phyloP scores from a whole-genome alignment of 495 filamentous ascomycete species.

The Hypoxylon crocopeplum region DNA sequence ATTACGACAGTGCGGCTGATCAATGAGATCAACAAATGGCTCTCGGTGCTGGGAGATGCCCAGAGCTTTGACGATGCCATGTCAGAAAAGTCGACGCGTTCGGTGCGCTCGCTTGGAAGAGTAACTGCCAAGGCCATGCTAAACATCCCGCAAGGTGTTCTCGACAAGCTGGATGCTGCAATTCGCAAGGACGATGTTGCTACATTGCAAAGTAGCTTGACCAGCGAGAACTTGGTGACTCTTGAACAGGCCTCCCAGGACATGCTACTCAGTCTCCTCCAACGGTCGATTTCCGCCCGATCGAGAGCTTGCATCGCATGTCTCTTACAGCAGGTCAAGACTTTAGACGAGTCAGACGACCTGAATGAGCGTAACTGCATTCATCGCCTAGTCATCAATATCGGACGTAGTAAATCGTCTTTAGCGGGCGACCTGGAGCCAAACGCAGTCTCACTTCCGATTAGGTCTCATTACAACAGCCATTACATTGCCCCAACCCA shows the following conservation, averaged over 20 bases:
- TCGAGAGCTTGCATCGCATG: constrained; percentile 71
- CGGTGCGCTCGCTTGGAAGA: constrained; percentile 72
- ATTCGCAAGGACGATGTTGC: constrained; percentile 75
- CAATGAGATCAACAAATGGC: constrained; percentile 86
- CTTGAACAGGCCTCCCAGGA: constrained; percentile 63
- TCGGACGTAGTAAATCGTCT: constrained; percentile 77
- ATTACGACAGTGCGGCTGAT: constrained; percentile 67
- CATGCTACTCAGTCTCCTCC: constrained; percentile 79
- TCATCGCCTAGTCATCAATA: constrained; percentile 87
- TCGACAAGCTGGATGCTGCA: constrained; percentile 79
- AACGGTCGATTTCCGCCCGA: constrained; percentile 78
- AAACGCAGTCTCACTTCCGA: constrained; percentile 52
- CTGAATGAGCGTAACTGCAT: constrained; percentile 94
- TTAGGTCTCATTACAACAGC: constrained; percentile 68
- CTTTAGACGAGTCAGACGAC: constrained; percentile 84
- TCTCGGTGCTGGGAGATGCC: constrained; percentile 77
- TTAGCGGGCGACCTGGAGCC: constrained; percentile 58
- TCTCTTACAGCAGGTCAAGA: constrained; percentile 69
- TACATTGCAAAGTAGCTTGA: constrained; percentile 64
- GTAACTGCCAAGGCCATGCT: constrained; percentile 73
- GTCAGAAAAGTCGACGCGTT: constrained; percentile 63
- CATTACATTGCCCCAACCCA: constrained; percentile 71
- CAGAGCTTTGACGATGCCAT: constrained; percentile 72
- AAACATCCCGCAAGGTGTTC: constrained; percentile 67
- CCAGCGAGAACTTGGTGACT: constrained; percentile 59